Evolutionary conservation across 2,329 filamentous ascomycete species (phyloP).

Genomic region (Simplicillium sp.): DNA sequence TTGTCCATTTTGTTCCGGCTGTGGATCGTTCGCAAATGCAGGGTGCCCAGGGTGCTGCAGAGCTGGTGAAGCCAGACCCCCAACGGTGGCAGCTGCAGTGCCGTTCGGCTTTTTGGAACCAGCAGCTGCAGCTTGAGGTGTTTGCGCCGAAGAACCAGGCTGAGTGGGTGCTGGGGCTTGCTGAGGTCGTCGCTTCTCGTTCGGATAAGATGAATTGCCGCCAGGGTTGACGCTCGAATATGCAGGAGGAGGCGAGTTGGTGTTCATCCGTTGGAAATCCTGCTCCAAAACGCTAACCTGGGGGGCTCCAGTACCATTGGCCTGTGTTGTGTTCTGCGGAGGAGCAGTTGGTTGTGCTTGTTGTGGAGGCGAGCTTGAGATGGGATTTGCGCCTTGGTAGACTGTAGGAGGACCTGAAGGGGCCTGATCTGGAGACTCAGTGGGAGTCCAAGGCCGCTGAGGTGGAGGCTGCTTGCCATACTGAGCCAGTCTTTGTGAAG

Average conservation of each 20-base stretch:
- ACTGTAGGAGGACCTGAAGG: conserved; percentile 85
- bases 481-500: conserved; percentile 70
- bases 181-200: conserved; percentile 61
- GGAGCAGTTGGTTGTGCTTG: conserved; percentile 31
- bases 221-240: conserved; percentile 68
- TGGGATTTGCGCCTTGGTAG: conserved; percentile 76
- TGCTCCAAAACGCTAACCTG: conserved; percentile 70
- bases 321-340: conserved; percentile 25
- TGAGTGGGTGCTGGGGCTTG: conserved; percentile 10
- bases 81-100: conserved; percentile 12
- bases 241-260: conserved; percentile 84
- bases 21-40: conserved; percentile 80
- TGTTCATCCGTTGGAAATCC: conserved; percentile 74
- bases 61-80: conserved; percentile 33
- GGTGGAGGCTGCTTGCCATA: conserved; percentile 45
- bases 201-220: conserved; percentile 55
- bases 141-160: not conserved
- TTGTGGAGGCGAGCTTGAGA: conserved; percentile 40
- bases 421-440: conserved; percentile 75
- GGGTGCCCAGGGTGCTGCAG: conserved; percentile 63
- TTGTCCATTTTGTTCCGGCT: conserved; percentile 42
- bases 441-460: conserved; percentile 81
- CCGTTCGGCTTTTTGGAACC: conserved; percentile 11
- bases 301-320: conserved; percentile 17
- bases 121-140: conserved; percentile 3